A percentile compares a stretch with the other conserved stretches of the same genome.
These are phyloP conservation scores for Aspergillus novoparasiticus DNA, from an alignment of 2,329 filamentous ascomycete species.

Conservation along the genomic window DNA sequence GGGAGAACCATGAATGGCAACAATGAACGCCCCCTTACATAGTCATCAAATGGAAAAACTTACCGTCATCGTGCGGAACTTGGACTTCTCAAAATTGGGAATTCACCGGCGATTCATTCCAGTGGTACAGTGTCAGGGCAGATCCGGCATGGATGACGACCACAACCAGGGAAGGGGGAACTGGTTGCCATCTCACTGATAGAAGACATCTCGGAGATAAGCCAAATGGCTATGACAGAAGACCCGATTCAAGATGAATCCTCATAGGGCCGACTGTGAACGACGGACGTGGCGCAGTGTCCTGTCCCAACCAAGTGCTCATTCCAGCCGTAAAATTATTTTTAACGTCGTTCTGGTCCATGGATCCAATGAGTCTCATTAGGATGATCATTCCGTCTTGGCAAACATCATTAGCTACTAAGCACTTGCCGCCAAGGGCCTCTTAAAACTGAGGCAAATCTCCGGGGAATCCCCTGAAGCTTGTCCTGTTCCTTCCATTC, in stretches of 20 bases:
- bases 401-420: constrained; percentile 15
- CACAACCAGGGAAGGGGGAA: not conserved
- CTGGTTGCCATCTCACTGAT: not conserved
- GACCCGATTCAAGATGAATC: not conserved
- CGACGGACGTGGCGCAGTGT: not conserved
- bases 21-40: constrained; percentile 11
- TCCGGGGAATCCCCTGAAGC: constrained; percentile 16
- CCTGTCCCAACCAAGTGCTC: not conserved
- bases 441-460: constrained; percentile 13
- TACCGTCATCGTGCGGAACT: too few species aligned
- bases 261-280: not conserved
- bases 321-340: not conserved
- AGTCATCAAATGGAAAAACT: too few species aligned
- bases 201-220: not conserved
- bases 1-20: not conserved
- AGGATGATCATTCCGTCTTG: constrained; percentile 17
- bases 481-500: constrained; percentile 17
- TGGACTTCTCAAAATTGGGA: not conserved
- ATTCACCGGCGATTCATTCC: not conserved
- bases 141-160: not conserved
- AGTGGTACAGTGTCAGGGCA: not conserved
- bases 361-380: constrained; percentile 5
- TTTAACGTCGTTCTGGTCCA: constrained; percentile 1
- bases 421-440: constrained; percentile 16
- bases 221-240: not conserved